A percentile compares a stretch with the other conserved stretches of the same genome.
These are phyloP conservation scores for Ganoderma sinense DNA, from an alignment of 1,284 basidiomycete species.

Conservation along the genomic window DNA sequence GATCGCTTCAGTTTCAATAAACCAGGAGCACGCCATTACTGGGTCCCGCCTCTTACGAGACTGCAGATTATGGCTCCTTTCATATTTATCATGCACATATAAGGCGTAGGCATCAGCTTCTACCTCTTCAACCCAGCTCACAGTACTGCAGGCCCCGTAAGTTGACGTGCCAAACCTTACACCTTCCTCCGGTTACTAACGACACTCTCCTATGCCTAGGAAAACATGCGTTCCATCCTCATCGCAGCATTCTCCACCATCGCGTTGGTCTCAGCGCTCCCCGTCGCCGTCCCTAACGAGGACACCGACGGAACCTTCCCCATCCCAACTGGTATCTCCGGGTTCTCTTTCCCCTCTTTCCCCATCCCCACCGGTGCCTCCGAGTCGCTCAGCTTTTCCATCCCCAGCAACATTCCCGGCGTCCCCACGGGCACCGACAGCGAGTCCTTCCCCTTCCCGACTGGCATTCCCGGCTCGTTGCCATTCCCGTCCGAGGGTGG, in stretches of 20 bases:
- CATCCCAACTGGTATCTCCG: background rate
- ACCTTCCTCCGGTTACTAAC: background rate
- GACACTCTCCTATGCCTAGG: background rate
- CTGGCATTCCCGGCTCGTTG: background rate
- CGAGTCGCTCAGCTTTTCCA: background rate
- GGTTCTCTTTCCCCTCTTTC: background rate
- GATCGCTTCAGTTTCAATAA: background rate
- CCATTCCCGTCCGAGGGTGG: background rate
- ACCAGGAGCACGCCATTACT: background rate
- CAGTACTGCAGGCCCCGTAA: background rate
- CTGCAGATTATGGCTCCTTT: background rate
- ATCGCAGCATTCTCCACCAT: background rate
- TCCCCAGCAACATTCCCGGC: background rate
- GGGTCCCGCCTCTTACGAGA: background rate
- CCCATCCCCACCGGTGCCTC: background rate
- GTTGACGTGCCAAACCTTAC: background rate
- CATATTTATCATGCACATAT: background rate
- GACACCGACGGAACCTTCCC: background rate
- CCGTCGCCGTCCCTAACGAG: conserved; percentile 1
- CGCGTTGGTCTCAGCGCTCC: background rate
- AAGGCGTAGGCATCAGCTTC: background rate
- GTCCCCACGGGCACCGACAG: background rate
- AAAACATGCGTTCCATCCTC: conserved; percentile 3
- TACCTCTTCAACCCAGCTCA: background rate
- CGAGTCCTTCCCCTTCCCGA: background rate